These are phyloP conservation scores for Lumnitzera racemosa DNA, from an alignment of 345 rosid genomes.

Conservation along the genomic window DNA sequence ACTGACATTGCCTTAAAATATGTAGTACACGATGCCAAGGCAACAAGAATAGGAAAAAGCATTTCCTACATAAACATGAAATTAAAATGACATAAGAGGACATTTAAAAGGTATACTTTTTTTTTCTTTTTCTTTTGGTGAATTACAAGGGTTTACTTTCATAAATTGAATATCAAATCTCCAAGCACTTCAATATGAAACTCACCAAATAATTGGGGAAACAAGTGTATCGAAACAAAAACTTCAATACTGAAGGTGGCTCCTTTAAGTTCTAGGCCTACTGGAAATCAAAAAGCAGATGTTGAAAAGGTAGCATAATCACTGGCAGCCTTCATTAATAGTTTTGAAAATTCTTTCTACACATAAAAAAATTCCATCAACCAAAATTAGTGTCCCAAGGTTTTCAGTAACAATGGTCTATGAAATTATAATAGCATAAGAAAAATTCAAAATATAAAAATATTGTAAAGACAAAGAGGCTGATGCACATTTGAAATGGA, in stretches of 20 bases:
- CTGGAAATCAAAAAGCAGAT: conserved; percentile 79
- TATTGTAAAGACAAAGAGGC: no score
- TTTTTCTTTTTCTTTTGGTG: no score
- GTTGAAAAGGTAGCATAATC: conserved; percentile 95
- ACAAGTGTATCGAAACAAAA: no score
- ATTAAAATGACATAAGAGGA: no score
- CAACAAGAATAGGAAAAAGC: conserved; percentile 97
- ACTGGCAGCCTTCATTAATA: conserved; percentile 95
- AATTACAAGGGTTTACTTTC: no score
- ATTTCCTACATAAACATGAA: conserved; percentile 56
- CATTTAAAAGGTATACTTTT: no score
- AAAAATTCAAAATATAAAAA: no score
- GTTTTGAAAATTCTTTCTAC: conserved; percentile 95
- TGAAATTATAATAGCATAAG: no score
- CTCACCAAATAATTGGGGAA: no score
- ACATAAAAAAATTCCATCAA: not conserved
- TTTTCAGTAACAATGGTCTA: no score
- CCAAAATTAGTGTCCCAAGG: no score
- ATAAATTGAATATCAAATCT: not conserved
- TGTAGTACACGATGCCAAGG: conserved; percentile 87
- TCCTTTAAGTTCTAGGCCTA: conserved; percentile 96
- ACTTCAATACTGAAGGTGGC: conserved; percentile 60
- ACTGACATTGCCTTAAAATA: conserved; percentile 91
- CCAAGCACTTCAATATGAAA: not conserved
- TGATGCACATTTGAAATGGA: no score